Evolutionary conservation across 805 yeast species (phyloP).

Genomic region (Myxozyma neglecta): DNA sequence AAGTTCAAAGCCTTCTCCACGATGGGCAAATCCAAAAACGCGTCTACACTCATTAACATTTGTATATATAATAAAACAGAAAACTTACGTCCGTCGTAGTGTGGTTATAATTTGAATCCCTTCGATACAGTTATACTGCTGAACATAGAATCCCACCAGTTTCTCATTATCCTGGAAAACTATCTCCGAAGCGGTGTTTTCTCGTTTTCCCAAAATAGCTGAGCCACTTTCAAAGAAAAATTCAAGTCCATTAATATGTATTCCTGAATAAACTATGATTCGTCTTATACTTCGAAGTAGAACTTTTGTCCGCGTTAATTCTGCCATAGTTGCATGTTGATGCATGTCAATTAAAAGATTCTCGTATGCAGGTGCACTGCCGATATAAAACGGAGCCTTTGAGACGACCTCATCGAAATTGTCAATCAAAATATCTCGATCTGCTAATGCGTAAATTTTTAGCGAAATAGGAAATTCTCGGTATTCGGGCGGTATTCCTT

Average conservation of each 20-base stretch:
- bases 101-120: constrained; percentile 70
- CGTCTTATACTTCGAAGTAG: constrained; percentile 42
- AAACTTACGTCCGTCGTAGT: constrained; percentile 26
- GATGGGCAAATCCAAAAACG: constrained; percentile 66
- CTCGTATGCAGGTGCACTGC: constrained; percentile 11
- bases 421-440: constrained; percentile 55
- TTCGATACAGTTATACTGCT: constrained; percentile 89
- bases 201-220: constrained; percentile 42
- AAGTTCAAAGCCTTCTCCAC: constrained; percentile 61
- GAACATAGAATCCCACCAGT: constrained; percentile 58
- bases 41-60: constrained; percentile 39
- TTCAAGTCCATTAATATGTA: constrained; percentile 79
- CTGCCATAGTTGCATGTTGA: background rate
- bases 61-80: constrained; percentile 31
- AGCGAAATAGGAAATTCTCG: constrained; percentile 33
- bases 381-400: constrained; percentile 2
- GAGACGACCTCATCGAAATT: constrained; percentile 46
- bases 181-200: constrained; percentile 53
- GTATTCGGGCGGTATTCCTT: too few relatives aligned
- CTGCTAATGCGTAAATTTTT: constrained; percentile 57
- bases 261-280: constrained; percentile 69
- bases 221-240: constrained; percentile 44
- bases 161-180: constrained; percentile 57
- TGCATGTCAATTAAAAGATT: constrained; percentile 20
- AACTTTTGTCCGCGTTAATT: constrained; percentile 10